Evolutionary conservation across 345 rosid species (phyloP), one percentile per base, ranked within the genome.

Genomic region (Pseudoturritis turrita): DNA sequence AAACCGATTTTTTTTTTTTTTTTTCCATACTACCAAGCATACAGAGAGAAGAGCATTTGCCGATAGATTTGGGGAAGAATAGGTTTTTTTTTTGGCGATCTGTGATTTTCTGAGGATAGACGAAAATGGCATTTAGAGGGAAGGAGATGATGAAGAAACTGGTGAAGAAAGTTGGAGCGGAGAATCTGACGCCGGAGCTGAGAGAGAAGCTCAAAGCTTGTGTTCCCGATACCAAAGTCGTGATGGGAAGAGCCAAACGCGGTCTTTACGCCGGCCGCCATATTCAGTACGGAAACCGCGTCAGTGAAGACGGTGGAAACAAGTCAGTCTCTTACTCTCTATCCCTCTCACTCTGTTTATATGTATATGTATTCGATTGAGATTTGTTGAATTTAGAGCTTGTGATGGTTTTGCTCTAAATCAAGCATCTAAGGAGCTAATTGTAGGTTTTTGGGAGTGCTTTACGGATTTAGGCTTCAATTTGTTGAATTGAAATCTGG

Each of bases 241-340:
- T 95, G 45, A 95, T 89, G 96, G 79, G 80, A 46, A 84, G 96
- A 47, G 96, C 96, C 79, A 83, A 91, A 60, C 91, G 94, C 31
- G 96, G 99, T 35, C 83, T 95, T 39, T 95, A 57, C 82, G 96
- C 97, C 11, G 96, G 96, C 60, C 89, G 92, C 44, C 97, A 95
- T 73, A 89, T 95, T 79, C 96, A 85, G 69, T 95, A 85, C 79
- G 99, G 97, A 14, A 91, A 95, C 67, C 87, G 78, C 3, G 75
- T 91, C 80, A 91, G 99, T 59, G 96, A 95, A 82, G 90, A 95
- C 70, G 97, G 96, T 52, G 96, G 98, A 55, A 95, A 95, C 87
- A 95, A 89, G 98, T 89, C 33, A 47, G 69, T 54, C 22, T 23
- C 57, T 26, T 45, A 7, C 63, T 23, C 15, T 57, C 29, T 51